Evolutionary conservation across 345 rosid species (phyloP), one percentile per base, ranked within the genome.

Genomic region (Geranium brycei): DNA sequence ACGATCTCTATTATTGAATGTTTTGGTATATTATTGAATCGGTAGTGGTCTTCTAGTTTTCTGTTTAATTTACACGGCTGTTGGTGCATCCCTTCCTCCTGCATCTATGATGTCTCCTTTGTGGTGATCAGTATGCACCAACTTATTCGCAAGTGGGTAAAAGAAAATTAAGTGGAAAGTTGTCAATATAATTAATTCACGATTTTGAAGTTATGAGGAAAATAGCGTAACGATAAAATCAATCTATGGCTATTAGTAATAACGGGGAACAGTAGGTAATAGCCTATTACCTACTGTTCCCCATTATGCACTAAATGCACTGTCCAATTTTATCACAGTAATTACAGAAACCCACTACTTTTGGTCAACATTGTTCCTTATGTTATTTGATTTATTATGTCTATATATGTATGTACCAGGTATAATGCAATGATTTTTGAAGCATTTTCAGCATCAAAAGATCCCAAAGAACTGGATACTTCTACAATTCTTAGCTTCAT

Each of bases 381-480:
- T 12, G 16, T 65, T 51, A 15, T 57, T 51, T 66, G 35, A 30
- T 55, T 57, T 40, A 32, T 55, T 55, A 56, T 31, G 6, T 38
- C 47, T 5, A 38, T 38, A 38, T 38, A 38, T 15, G 13, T 51
- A 30, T 5, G 60, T 68, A n/a, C 15, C 71, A 88, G 90, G 82
- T 84, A 82, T 66, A 77, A 83, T 69, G 79, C 78, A 51, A 58
- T 86, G 86, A 90, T 93, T 69, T 79, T 81, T 67, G 97, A 93
- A 83, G 99, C 99, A 13, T 70, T 93, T 67, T 31, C 81, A 63
- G 71, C 76, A 12, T 76, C 82, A 67, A 82, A 79, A 14, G 88
- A 87, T 64, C 77, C 84, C 17, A 76, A 76, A 71, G 96, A 96
- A 63, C 79, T 80, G 23, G 91, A 88, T 58, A 72, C 74, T 38